Conservation (phyloP, 495 filamentous ascomycete species). For the Cudoniella acicularis region DNA sequence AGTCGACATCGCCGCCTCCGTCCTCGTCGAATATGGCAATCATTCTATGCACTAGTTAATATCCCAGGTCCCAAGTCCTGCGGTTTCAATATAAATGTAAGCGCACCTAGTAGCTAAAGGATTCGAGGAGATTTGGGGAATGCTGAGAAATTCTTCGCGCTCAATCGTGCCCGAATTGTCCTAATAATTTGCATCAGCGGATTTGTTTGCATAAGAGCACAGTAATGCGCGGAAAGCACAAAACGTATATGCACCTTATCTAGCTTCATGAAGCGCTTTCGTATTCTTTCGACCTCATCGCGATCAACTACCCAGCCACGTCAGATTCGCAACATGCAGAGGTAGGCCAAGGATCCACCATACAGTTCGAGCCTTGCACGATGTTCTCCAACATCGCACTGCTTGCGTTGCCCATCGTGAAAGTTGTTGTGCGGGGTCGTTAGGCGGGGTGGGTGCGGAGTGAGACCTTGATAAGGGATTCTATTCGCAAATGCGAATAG, state of each 20-base stretch:
- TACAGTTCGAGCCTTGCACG: constrained; percentile 94
- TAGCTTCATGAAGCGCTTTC: constrained; percentile 98
- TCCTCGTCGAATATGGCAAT: constrained; percentile 99
- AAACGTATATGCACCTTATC: constrained; percentile 79
- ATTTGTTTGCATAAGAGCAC: too few relatives aligned
- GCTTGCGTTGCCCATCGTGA: constrained; percentile 76
- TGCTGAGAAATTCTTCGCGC: constrained; percentile 94
- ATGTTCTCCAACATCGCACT: constrained; percentile 91
- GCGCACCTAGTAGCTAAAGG: constrained; percentile 84
- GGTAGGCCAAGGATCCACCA: constrained; percentile 26
- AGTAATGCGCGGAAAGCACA: too few relatives aligned
- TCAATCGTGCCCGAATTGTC: constrained; percentile 98
- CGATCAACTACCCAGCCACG: constrained; percentile 66
- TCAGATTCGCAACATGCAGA: not conserved
- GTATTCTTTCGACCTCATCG: constrained; percentile 91
- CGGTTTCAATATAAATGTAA: too few relatives aligned
- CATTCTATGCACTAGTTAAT: constrained; percentile 56
- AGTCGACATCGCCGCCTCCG: constrained; percentile 96
- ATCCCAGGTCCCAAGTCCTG: too few relatives aligned
- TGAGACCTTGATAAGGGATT: not conserved
- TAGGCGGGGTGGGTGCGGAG: not conserved
- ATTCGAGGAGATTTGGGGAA: constrained; percentile 97
- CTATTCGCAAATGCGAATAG: constrained; percentile 17
- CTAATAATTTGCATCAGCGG: too few relatives aligned
- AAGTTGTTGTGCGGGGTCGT: not conserved